These are phyloP conservation scores for Colletotrichum melonis DNA, from an alignment of 2,329 filamentous ascomycete genomes.

Conservation along the genomic window DNA sequence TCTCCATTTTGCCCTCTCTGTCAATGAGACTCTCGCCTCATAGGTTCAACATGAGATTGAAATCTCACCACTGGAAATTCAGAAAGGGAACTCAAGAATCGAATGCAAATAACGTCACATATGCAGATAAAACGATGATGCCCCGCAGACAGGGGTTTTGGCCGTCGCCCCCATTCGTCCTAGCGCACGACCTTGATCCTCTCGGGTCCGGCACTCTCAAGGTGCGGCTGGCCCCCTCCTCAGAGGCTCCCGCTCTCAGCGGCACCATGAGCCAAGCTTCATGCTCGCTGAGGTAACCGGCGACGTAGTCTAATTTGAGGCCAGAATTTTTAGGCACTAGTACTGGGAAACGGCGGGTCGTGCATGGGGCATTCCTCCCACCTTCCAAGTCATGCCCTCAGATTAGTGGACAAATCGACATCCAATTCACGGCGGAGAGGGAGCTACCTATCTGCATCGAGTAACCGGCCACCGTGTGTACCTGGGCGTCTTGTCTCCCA, in stretches of 20 bases:
- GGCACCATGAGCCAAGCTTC: slow-evolving; percentile 2
- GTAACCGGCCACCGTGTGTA: slow-evolving; percentile 23
- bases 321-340: slow-evolving; percentile 32
- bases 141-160: slow-evolving; percentile 23
- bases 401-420: slow-evolving; percentile 35
- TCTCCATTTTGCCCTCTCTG: background rate
- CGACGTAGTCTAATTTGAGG: slow-evolving; percentile 29
- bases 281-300: slow-evolving; percentile 32
- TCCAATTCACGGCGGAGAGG: slow-evolving; percentile 30
- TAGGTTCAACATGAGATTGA: background rate
- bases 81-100: background rate
- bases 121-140: slow-evolving; percentile 23
- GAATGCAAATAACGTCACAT: slow-evolving; percentile 27
- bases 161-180: slow-evolving; percentile 16
- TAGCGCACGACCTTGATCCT: slow-evolving; percentile 11
- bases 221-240: background rate
- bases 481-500: background rate
- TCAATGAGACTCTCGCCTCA: background rate
- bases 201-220: slow-evolving; percentile 6
- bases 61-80: background rate
- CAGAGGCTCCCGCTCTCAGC: background rate
- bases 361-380: slow-evolving; percentile 33
- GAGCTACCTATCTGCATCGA: slow-evolving; percentile 27
- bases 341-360: slow-evolving; percentile 22
- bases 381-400: slow-evolving; percentile 35